Evolutionary conservation across 2,329 filamentous ascomycete genomes (phyloP).

Genomic region (Fusarium circinatum): DNA sequence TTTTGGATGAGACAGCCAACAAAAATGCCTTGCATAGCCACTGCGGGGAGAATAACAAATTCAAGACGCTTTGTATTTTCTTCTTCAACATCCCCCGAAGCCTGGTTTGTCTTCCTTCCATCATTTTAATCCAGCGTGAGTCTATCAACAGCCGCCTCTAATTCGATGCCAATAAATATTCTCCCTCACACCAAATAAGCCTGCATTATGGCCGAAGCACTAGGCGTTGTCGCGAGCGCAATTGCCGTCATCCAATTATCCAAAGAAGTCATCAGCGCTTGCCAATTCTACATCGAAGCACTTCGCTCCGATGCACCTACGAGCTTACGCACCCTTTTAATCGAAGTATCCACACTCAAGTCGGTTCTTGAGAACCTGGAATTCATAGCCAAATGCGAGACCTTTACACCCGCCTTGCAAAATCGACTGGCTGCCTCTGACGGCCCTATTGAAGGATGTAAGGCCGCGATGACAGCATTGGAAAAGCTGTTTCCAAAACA

Average conservation of each 20-base stretch:
- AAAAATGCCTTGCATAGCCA: background rate
- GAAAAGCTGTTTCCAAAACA: background rate
- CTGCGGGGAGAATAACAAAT: background rate
- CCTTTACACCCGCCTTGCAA: background rate
- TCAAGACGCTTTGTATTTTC: background rate
- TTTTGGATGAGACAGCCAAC: background rate
- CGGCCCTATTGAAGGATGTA: background rate
- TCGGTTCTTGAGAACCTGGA: background rate
- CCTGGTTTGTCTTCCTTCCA: background rate
- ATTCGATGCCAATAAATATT: background rate
- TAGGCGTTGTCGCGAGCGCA: background rate
- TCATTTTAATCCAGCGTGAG: too few species aligned
- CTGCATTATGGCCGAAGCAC: background rate
- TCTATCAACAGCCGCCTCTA: background rate
- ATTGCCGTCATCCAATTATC: background rate
- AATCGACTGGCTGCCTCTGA: background rate
- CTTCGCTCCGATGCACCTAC: background rate
- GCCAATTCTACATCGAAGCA: background rate
- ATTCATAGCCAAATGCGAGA: background rate
- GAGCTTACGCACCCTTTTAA: background rate
- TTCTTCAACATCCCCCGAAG: background rate
- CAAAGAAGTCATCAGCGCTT: background rate
- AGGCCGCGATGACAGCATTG: accelerated
- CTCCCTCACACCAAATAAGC: background rate
- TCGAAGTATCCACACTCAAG: background rate